Evolutionary conservation across 2,329 filamentous ascomycete genomes (phyloP), one percentile per base, ranked within the genome.

Genomic region (Colletotrichum sojae): DNA sequence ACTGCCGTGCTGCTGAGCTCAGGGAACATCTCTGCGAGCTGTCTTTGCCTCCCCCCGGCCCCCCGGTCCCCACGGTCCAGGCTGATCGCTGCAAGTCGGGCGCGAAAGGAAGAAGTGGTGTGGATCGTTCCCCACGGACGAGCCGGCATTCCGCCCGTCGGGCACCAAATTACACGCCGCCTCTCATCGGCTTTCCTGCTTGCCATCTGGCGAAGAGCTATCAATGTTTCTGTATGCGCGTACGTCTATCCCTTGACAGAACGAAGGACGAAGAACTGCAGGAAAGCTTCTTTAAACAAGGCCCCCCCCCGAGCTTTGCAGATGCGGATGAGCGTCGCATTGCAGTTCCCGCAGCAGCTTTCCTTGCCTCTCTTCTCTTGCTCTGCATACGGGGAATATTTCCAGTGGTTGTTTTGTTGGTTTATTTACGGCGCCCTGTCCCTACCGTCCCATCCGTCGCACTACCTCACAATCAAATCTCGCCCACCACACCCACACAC

Each of bases 41-140:
- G 22, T 36, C 27, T 31, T 36, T 53, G 62, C n/a, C 54, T 36
- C 15, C n/a, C n/a, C 36, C 49, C n/a, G 20, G 27, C 20, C 31
- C 36, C 53, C 20, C 27, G 22, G 54, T 51, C 53, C 54, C 62
- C 46, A 22, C 46, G 22, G 40, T 59, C 66, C 66, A 69, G 66
- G 66, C 61, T 63, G 62, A 69, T 69, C 66, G 66, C 49, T 69
- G 66, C 56, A 66, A 66, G 66, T 69, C 66, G 55, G 66, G 66
- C 66, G 49, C 46, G n/a, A 20, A 48, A 46, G n/a, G 43, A 43
- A 52, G 27, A 59, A 57, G 49, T 52, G 62, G 55, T 54, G 66
- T 69, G 66, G 66, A 66, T 56, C 66, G 63, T 66, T 66, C 62
- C 22, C 55, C 55, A 66, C 61, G 62, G 43, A 48, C 25, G 40